Evolutionary conservation across 2,329 filamentous ascomycete species (phyloP), one percentile per base, ranked within the genome.

Genomic region (Aspergillus proliferans): DNA sequence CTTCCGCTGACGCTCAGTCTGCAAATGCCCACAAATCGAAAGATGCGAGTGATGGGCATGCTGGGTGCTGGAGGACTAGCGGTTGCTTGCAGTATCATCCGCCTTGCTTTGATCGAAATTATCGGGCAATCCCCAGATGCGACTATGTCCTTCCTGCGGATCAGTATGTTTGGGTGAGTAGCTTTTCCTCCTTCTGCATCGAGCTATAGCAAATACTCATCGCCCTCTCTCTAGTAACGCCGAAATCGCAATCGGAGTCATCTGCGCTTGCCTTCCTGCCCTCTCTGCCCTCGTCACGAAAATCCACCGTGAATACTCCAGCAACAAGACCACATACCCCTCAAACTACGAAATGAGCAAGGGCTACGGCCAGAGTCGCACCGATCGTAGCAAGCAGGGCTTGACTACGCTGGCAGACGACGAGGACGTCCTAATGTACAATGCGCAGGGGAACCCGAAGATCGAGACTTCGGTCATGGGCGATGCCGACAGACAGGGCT

Each of bases 11-110:
- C 76, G 2, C 63, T 71, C 56, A 59, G 61, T 10, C 56, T 78
- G 4, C 69, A 76, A 51, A 65, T 81, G 21, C 70, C 75, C 1
- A 52, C 59, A 5, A 71, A 66, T 43, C 77, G 80, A 52, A 72
- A 71, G 22, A 53, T 72, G 33, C 67, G 74, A 4, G 65, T 81
- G 6, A 68, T 74, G 15, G 59, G 66, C 3, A 70, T 81, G 2
- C 75, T 81, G 47, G 71, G 70, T 2, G 66, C 76, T 8, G 78
- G 78, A n/a, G 62, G 63, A 2, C 33, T 66, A 18, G 63, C 63
- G 9, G 58, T 57, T 15, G 57, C 58, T 3, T 58, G 59, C 9
- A 66, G 62, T 50, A 56, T 66, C 22, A 53, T 64, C 19, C 59
- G 63, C 3, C 22, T 64, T 36, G 44, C 57, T 2, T 48, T 66